These are phyloP conservation scores for Fagopyrum esculentum DNA, from an alignment of 148 eudicot genomes.

Conservation along the genomic window DNA sequence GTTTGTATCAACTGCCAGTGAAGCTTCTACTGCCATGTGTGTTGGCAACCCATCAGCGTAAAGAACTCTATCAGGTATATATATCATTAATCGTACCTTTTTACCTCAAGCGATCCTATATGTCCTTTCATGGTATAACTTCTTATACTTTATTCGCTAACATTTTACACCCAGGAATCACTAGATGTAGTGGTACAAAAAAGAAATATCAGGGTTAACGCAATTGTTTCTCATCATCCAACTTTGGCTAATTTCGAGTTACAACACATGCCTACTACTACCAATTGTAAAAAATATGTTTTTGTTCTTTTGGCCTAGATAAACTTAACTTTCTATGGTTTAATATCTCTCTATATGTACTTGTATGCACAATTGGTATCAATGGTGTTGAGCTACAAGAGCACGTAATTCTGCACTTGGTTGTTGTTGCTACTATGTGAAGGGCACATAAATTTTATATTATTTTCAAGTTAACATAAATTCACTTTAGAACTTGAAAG, in stretches of 20 bases:
- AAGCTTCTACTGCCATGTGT: conserved; percentile 97
- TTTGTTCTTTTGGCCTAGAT: not conserved
- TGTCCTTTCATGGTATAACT: not conserved
- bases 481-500: no score
- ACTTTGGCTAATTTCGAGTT: conserved; percentile 78
- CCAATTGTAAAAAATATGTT: not conserved
- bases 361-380: conserved; percentile 35
- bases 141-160: not conserved
- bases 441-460: conserved; percentile 32
- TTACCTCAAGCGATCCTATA: not conserved
- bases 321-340: not conserved
- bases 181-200: conserved; percentile 81
- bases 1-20: conserved; percentile 69
- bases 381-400: conserved; percentile 94
- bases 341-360: not conserved
- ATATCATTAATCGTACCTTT: not conserved
- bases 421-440: conserved; percentile 95
- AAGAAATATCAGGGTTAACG: conserved; percentile 47
- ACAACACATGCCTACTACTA: conserved; percentile 48
- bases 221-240: conserved; percentile 85
- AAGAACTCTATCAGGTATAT: conserved; percentile 89
- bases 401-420: conserved; percentile 90
- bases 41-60: conserved; percentile 87
- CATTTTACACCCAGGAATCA: conserved; percentile 70
- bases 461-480: no score